A percentile compares a stretch with the other conserved stretches of the same genome.
These are phyloP conservation scores for Paramyrothecium sp. DNA, from an alignment of 2,329 filamentous ascomycete species.

Conservation along the genomic window DNA sequence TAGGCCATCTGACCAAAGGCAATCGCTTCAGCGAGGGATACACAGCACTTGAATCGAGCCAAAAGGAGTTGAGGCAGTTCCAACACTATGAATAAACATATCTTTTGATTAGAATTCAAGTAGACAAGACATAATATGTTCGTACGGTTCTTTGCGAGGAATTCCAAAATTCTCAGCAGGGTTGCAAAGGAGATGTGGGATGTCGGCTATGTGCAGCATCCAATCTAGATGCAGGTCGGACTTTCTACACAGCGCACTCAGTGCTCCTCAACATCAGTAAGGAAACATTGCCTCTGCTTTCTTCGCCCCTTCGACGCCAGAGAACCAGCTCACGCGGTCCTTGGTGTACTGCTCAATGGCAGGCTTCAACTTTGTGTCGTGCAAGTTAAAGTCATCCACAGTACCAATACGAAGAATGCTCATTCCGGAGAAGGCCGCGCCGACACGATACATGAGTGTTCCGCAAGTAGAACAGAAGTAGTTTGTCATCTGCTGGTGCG, in stretches of 20 bases:
- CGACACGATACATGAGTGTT: constrained; percentile 55
- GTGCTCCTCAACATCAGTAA: not conserved
- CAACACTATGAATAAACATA: too few species aligned
- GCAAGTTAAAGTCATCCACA: constrained; percentile 57
- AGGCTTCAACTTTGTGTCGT: constrained; percentile 55
- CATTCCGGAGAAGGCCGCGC: constrained; percentile 37
- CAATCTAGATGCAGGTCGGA: too few species aligned
- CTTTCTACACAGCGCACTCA: not conserved
- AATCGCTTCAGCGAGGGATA: too few species aligned
- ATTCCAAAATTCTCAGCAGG: too few species aligned
- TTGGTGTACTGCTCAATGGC: constrained; percentile 49
- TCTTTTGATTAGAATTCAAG: too few species aligned
- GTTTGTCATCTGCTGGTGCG: constrained; percentile 54
- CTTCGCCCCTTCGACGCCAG: not conserved
- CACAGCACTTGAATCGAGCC: too few species aligned
- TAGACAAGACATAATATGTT: too few species aligned
- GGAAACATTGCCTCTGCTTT: not conserved
- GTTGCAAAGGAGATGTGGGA: too few species aligned
- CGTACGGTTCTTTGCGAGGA: too few species aligned
- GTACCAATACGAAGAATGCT: constrained; percentile 55
- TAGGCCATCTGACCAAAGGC: too few species aligned
- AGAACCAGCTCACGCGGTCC: constrained; percentile 46
- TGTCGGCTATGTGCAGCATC: too few species aligned
- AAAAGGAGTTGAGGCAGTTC: too few species aligned
- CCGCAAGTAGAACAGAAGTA: constrained; percentile 59